Evolutionary conservation across 2,329 filamentous ascomycete genomes (phyloP).

Genomic region (Fusarium cicatricum): DNA sequence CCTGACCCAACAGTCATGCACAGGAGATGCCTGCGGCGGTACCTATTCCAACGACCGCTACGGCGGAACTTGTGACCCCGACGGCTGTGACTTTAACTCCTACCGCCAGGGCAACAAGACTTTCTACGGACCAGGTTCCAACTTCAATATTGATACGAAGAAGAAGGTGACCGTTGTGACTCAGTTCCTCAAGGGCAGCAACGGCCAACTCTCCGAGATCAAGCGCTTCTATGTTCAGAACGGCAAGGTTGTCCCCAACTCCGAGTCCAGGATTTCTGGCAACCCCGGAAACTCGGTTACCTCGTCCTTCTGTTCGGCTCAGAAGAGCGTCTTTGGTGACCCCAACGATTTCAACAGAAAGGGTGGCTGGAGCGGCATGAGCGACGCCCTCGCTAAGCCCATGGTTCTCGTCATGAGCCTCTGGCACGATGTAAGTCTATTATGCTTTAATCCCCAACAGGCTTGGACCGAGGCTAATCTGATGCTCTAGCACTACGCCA

Average conservation of each 20-base stretch:
- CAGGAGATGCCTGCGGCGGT: slow-evolving; percentile 60
- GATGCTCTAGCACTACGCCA: slow-evolving; percentile 57
- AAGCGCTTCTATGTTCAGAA: slow-evolving; percentile 72
- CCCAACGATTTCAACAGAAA: slow-evolving; percentile 59
- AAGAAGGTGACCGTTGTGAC: slow-evolving; percentile 71
- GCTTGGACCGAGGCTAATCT: slow-evolving; percentile 11
- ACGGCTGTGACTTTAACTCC: slow-evolving; percentile 75
- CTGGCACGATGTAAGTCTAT: slow-evolving; percentile 65
- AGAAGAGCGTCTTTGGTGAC: slow-evolving; percentile 67
- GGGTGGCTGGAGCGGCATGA: slow-evolving; percentile 68
- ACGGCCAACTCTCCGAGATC: slow-evolving; percentile 66
- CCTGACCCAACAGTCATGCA: slow-evolving; percentile 60
- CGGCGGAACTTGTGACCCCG: slow-evolving; percentile 69
- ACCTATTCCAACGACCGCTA: slow-evolving; percentile 64
- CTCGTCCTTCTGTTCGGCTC: slow-evolving; percentile 63
- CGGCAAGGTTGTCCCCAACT: slow-evolving; percentile 65
- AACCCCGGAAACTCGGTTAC: slow-evolving; percentile 60
- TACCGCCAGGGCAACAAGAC: slow-evolving; percentile 70
- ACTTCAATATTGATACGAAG: slow-evolving; percentile 65
- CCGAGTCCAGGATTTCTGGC: slow-evolving; percentile 50
- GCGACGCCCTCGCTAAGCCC: slow-evolving; percentile 50
- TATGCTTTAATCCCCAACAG: background rate
- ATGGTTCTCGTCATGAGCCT: slow-evolving; percentile 61
- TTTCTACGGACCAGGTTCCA: slow-evolving; percentile 67
- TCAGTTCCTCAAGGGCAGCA: slow-evolving; percentile 62